Base-by-base conservation (phyloP, 2,329 filamentous ascomycete species). In the Trichoderma pleuroti region DNA sequence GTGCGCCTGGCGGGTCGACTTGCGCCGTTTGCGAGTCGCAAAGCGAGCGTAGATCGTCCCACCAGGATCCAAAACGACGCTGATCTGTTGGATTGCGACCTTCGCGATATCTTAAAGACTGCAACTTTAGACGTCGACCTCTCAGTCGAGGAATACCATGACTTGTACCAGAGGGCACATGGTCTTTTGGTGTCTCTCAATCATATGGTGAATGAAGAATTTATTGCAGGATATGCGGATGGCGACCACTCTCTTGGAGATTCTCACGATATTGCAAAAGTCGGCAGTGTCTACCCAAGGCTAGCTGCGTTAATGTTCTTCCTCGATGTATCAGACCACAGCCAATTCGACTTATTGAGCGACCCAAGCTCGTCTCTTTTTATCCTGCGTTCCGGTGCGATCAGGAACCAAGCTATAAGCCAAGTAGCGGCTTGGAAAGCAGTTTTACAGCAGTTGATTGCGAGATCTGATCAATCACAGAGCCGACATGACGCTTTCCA, bases 11-110 rank as follows among this genome's bases (percentile, higher is more conserved):
- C 10, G 21, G 67, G 67, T 2, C 57, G 67, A 28, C 67, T 69
- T 28, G 67, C 67, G 4, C 28, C 32, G 18, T 34, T 69, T 9
- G 12, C 39, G 5, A 49, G 32, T 28, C 57, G 39, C 7, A 36
- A 28, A 28, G 14, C 39, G 2, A 56, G 28, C 12, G 28, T 24
- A 12, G 34, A 18, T 14, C 67, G 30, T 21, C 67, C 56, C 26
- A 69, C 67, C 10, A 54, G 21, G 39, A 36, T 36, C 10, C 67
- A 62, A 10, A 69, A 69, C 24, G 39, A 69, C 18, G 30, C 36
- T n/a, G 67, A 69, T 42, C 24, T 69, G 4, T 54, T 69, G 24
- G 67, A 69, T 21, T 69, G 57, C 16, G 67, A 69, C 30, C 67
- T 69, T 7, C 67, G 67, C 10, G 57, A 62, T 8, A 30, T 69